Percentiles rank a stretch among this genome's conserved stretches.
Evolutionary conservation across 2,329 filamentous ascomycete species (phyloP).

Genomic region (Sporothrix brunneoviolacea): DNA sequence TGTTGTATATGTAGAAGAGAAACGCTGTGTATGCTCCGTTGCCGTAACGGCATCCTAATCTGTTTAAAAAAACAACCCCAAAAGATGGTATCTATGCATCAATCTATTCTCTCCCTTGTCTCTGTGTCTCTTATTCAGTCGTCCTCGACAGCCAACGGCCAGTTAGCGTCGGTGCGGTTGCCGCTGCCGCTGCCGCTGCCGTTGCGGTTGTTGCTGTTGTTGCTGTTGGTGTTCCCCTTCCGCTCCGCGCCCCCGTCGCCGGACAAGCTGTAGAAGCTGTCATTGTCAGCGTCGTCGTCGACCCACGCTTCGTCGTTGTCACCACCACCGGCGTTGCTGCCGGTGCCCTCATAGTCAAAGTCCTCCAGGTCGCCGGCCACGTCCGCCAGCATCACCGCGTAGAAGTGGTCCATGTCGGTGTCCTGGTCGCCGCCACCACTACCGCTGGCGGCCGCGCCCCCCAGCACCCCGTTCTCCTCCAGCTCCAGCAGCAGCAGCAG

Average conservation of each 20-base stretch:
- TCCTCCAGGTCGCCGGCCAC: background rate
- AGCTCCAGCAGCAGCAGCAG: constrained; percentile 16
- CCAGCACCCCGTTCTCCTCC: background rate
- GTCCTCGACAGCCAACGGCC: background rate
- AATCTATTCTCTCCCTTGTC: background rate
- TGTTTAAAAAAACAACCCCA: too few species aligned
- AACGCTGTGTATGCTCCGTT: too few species aligned
- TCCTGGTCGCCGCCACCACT: constrained; percentile 33
- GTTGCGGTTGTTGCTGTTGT: too few species aligned
- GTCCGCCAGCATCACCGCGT: constrained; percentile 4
- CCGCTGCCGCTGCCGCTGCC: background rate
- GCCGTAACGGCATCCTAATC: too few species aligned
- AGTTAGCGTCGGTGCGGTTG: too few species aligned
- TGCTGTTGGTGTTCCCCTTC: too few species aligned
- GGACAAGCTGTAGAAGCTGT: too few species aligned
- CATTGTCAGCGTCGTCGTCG: too few species aligned
- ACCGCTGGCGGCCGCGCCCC: constrained; percentile 37
- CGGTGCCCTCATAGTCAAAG: background rate
- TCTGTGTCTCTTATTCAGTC: background rate
- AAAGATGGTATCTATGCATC: too few species aligned
- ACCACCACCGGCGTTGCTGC: background rate
- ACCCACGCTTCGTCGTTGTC: background rate
- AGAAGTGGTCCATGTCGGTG: constrained; percentile 24
- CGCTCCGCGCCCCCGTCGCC: too few species aligned
- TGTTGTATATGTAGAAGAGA: too few species aligned